These are phyloP conservation scores for Colletotrichum simmondsii DNA, from an alignment of 2,329 filamentous ascomycete genomes.

Conservation along the genomic window DNA sequence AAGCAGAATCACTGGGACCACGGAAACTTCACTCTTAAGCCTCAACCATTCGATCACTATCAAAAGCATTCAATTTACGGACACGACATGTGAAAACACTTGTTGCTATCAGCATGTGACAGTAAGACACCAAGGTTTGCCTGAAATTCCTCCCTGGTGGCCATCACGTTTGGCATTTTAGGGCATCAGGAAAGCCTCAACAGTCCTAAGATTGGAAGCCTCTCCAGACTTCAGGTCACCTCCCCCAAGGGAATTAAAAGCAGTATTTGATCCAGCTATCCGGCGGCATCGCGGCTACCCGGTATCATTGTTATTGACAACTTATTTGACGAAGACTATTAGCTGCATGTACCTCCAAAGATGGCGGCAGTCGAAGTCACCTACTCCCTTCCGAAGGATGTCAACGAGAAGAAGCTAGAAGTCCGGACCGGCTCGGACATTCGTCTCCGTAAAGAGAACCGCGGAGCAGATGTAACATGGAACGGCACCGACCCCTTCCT, in stretches of 20 bases:
- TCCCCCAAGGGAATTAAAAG: neutral
- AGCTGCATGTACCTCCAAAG: neutral
- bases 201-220: neutral
- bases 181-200: neutral
- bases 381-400: neutral
- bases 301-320: accelerated
- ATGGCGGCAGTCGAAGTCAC: neutral
- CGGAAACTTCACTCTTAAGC: too few species aligned
- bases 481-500: neutral
- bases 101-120: neutral
- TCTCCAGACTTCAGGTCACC: neutral
- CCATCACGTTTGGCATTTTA: neutral
- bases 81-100: neutral
- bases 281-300: neutral
- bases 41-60: neutral
- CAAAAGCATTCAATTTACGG: neutral
- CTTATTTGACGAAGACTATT: accelerated
- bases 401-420: neutral
- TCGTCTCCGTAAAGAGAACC: neutral
- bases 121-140: neutral
- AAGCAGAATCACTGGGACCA: too few species aligned
- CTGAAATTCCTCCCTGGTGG: neutral
- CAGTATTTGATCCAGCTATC: neutral
- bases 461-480: neutral
- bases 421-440: neutral